Evolutionary conservation across 2,329 filamentous ascomycete genomes (phyloP).

Genomic region (Chrysoporthe puriensis): DNA sequence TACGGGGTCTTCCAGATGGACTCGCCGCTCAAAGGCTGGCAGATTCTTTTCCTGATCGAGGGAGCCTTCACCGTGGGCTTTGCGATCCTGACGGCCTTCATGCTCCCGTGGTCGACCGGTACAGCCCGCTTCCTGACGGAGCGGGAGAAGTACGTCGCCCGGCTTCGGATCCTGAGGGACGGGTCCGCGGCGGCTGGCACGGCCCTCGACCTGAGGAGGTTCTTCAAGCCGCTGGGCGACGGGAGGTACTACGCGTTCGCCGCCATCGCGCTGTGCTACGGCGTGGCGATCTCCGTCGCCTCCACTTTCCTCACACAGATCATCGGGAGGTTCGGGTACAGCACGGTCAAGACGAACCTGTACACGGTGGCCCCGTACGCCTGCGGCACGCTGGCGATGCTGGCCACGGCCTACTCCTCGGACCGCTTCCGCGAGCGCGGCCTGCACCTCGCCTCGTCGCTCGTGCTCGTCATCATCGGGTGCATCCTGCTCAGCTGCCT

Average conservation of each 20-base stretch:
- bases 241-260: constrained; percentile 4
- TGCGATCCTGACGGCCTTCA: constrained; percentile 43
- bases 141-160: background rate
- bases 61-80: constrained; percentile 44
- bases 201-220: background rate
- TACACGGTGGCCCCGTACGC: constrained; percentile 83
- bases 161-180: constrained; percentile 4
- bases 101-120: constrained; percentile 43
- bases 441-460: background rate
- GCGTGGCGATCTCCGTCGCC: constrained; percentile 2
- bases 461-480: constrained; percentile 11
- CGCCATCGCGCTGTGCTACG: constrained; percentile 12
- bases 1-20: constrained; percentile 46
- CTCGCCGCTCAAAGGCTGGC: constrained; percentile 42
- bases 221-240: constrained; percentile 7
- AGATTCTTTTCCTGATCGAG: constrained; percentile 51
- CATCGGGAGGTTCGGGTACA: constrained; percentile 51
- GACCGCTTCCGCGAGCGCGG: constrained; percentile 9
- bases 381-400: constrained; percentile 61
- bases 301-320: constrained; percentile 52
- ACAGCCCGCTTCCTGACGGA: constrained; percentile 44
- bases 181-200: background rate
- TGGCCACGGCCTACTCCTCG: constrained; percentile 2
- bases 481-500: constrained; percentile 12
- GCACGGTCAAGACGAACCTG: constrained; percentile 68